Conservation (phyloP, 768 basidiomycete species). For the Fibroporia radiculosa region DNA sequence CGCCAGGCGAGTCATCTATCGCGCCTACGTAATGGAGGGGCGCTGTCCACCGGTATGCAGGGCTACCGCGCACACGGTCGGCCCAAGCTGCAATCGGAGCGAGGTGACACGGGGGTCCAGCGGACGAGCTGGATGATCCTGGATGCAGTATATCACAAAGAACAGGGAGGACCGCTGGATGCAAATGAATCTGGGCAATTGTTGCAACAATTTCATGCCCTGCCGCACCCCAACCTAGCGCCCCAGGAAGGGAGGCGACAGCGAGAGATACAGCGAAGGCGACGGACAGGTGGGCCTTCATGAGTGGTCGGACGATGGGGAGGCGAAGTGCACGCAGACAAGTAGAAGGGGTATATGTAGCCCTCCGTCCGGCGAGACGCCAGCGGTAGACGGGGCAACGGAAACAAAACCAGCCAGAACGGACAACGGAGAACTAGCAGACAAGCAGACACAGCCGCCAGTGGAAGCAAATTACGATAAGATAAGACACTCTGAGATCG, state of each 20-base stretch:
- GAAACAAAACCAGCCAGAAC: too few species aligned
- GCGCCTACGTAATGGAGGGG: constrained; percentile 73
- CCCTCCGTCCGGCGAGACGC: too few species aligned
- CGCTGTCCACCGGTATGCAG: constrained; percentile 58
- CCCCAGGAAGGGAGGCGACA: constrained; percentile 28
- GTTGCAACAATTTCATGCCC: constrained; percentile 94
- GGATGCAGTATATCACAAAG: constrained; percentile 67
- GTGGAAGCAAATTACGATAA: too few species aligned
- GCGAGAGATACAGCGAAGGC: background rate
- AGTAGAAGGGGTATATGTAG: too few species aligned
- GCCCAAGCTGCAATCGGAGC: constrained; percentile 88
- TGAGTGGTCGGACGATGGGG: too few species aligned
- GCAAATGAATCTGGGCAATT: constrained; percentile 87
- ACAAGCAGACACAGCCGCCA: too few species aligned
- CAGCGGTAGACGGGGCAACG: too few species aligned
- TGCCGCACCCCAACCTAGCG: constrained; percentile 34
- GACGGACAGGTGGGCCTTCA: too few species aligned
- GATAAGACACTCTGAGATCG: too few species aligned
- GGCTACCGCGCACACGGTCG: constrained; percentile 48
- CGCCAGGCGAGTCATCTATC: constrained; percentile 67
- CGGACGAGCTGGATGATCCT: background rate
- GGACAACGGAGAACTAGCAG: too few species aligned
- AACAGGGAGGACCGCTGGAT: constrained; percentile 57
- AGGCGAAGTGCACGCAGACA: too few species aligned
- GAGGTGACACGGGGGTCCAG: constrained; percentile 54